Percentiles rank a stretch among this genome's conserved stretches.
phyloP scores from a whole-genome alignment of 768 basidiomycete genomes.

The Phlebiopsis flavidoalba region DNA sequence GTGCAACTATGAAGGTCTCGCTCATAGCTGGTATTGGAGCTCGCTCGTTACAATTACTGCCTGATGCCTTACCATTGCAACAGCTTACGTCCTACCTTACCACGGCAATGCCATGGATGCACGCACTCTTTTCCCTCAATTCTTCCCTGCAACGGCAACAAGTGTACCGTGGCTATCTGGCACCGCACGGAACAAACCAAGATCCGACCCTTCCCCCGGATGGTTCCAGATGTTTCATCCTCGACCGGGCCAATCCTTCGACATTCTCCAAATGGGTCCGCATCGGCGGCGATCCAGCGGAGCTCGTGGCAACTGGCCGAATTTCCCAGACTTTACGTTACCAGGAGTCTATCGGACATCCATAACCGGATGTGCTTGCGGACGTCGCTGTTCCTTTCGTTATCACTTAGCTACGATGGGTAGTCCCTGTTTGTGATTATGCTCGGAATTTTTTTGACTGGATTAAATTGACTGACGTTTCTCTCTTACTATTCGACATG shows the following conservation, averaged over 20 bases:
- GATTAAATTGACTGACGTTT: too few relatives aligned
- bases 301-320: slow-evolving; percentile 72
- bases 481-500: too few relatives aligned
- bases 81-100: slow-evolving; percentile 69
- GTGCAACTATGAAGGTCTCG: slow-evolving; percentile 49
- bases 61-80: slow-evolving; percentile 9
- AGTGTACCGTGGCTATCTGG: slow-evolving; percentile 73
- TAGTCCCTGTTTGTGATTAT: too few relatives aligned
- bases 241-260: slow-evolving; percentile 77
- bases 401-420: too few relatives aligned
- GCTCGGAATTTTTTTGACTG: too few relatives aligned
- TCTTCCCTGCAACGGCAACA: slow-evolving; percentile 62
- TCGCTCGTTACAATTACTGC: neutral
- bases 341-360: slow-evolving; percentile 67
- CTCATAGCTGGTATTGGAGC: slow-evolving; percentile 53
- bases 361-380: too few relatives aligned
- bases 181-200: slow-evolving; percentile 67
- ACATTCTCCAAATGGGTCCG: slow-evolving; percentile 71
- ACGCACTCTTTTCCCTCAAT: slow-evolving; percentile 67
- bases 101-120: slow-evolving; percentile 77
- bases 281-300: slow-evolving; percentile 70
- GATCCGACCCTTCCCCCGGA: slow-evolving; percentile 67
- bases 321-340: slow-evolving; percentile 58
- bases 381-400: too few relatives aligned
- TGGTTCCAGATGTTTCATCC: slow-evolving; percentile 74